Base-by-base conservation (phyloP, 202 grass and related monocot genomes). In the Panicum virgatum region DNA sequence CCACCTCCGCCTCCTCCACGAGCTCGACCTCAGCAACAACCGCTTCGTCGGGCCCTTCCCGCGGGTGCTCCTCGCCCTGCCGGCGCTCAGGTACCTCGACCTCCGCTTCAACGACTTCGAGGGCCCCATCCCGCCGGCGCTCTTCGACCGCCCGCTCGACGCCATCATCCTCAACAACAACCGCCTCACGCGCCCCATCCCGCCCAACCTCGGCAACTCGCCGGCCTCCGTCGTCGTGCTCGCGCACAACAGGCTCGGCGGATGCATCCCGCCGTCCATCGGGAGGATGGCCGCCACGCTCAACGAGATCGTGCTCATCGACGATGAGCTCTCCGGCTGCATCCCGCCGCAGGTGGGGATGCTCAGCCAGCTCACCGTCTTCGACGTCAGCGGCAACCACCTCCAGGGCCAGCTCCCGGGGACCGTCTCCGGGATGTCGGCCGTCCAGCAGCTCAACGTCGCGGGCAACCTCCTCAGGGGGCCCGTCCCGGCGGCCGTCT, bases 21-120 rank as follows among this genome's bases (percentile, higher is more conserved):
- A 97, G 81, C 93, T 97, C 74, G 90, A 97, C 82, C 61, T 97
- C 72, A 94, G 89, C 80, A 93, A 97, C 87, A 91, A 93, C 84
- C 78, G 82, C 73, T 87, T 97, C 75, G 79, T 86, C 4, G 94
- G 94, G 3, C 34, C 13, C 0, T 91, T 94, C 84, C 92, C 92
- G 0, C n/a, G 3, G 0, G 84, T 94, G 5, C 34, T 94, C 2
- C 80, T 93, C 52, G 3, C 60, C 6, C 76, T 90, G 4, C 88
- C 91, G 1, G 27, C 67, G 1, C 84, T 94, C 16, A 39, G 14
- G 9, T 94, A 87, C 84, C 81, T 94, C 40, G 92, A 94, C 81
- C 84, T 94, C 68, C 26, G 92, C 20, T 98, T 90, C 69, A 98
- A 98, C 58, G 95, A 98, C n/a, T 91, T 98, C 44, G 92, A 98